A percentile compares a stretch with the other conserved stretches of the same genome.
These are phyloP conservation scores for Toxoplasma gondii DNA, from an alignment of 169 alveolate genomes.

Conservation along the genomic window DNA sequence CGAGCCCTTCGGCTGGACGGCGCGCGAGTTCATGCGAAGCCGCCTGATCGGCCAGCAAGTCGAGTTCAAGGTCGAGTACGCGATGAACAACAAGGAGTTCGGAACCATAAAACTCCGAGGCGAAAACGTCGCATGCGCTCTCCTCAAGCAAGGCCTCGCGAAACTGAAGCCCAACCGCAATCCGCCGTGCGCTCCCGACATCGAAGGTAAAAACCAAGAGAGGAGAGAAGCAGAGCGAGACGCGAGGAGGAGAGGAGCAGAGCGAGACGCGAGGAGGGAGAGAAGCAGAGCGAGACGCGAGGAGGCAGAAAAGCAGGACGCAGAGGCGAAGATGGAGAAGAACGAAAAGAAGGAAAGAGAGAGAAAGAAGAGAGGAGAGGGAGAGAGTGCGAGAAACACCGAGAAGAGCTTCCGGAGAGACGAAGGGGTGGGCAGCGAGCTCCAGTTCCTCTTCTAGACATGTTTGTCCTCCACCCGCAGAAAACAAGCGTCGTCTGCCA, in stretches of 20 bases:
- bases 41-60: conserved; percentile 59
- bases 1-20: conserved; percentile 66
- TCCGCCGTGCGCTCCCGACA: conserved; percentile 52
- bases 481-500: no score
- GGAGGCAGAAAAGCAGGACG: no score
- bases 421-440: no score
- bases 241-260: not conserved
- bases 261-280: no score
- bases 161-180: conserved; percentile 30
- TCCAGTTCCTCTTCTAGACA: no score
- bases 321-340: no score
- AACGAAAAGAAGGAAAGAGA: not conserved
- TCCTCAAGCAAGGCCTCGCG: conserved; percentile 53
- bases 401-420: no score
- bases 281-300: not conserved
- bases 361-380: not conserved
- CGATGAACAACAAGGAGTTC: not conserved
- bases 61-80: conserved; percentile 55
- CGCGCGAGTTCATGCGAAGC: conserved; percentile 60
- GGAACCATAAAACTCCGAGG: conserved; percentile 36
- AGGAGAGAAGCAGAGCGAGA: not conserved
- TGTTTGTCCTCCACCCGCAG: no score
- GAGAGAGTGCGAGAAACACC: no score
- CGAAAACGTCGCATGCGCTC: conserved; percentile 27
- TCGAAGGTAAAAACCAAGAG: not conserved